Evolutionary conservation across 176 grass and related monocot genomes (phyloP), one percentile per base, ranked within the genome.

Genomic region (Thalia dealbata): DNA sequence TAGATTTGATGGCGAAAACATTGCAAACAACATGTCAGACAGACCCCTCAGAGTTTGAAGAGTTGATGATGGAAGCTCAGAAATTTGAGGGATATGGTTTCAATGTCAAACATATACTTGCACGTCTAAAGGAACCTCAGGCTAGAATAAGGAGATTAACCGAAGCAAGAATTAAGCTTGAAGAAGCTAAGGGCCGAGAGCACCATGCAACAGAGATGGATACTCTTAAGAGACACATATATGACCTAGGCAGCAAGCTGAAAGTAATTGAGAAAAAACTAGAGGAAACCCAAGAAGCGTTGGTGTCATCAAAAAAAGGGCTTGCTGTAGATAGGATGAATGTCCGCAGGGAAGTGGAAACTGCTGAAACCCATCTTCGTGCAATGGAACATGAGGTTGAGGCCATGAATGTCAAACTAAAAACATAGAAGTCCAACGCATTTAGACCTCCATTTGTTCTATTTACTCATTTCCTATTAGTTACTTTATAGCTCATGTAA

Each of bases 261-360:
- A 79, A 15, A 64, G 81, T 52, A n/a, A 86, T 81, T 68, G 84
- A 86, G 83, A 73, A 79, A 59, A 75, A 72, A 78, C 78, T 90
- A 50, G 84, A 73, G 70, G 81, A 73, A 59, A 84, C 73, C 1
- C 82, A 65, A 6, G 41, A 81, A 81, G 61, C 61, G 63, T 62
- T 29, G 38, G 61, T 28, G 72, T 52, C 76, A 81, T 51, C 71
- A 52, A n/a, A 21, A 21, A 25, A 28, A 25, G 69, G 64, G 78
- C 65, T 61, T 73, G 50, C 26, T 55, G 35, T 78, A 16, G 51
- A 88, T 76, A 61, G 81, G 58, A 69, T 3, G 15, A 58, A 51
- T 75, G 84, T 90, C 72, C 65, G 78, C 30, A 86, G 75, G 74
- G 78, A 86, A 81, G 88, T 90, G 52, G 78, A 86, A 84, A 61